Evolutionary conservation across 177 flowering plant genomes (phyloP), one percentile per base, ranked within the genome.

Genomic region (Vitis hybrid): DNA sequence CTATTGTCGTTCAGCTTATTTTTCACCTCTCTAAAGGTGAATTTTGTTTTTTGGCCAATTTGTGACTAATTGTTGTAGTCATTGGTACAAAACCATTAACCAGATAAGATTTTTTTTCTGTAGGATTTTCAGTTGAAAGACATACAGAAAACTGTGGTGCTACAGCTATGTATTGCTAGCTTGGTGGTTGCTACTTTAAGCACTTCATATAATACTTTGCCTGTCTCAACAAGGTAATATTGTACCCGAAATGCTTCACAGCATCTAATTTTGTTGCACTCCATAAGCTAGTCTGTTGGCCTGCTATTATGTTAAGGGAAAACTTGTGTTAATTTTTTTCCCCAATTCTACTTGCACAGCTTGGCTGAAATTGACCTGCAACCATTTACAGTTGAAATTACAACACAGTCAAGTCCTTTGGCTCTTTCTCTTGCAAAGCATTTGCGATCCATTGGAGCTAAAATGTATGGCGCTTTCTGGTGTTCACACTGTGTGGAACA

Each of bases 381-480:
- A 63, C 89, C 74, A 19, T 84, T 81, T 68, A 79, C 84, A 73
- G 85, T 89, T 50, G 87, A 84, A 80, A 78, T 95, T 72, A 85
- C 84, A 31, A 78, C 84, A 68, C 66, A 84, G 59, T 95, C 99
- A 63, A 90, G 85, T 73, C 87, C 96, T 67, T 76, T 84, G 22
- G 85, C 97, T 59, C 18, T 91, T 51, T 77, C 97, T 64, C 96
- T 95, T 72, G 99, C 98, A 74, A 88, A 67, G 72, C 94, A 95
- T 84, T 82, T 95, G 69, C 85, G 61, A 5, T 83, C 92, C 5
- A 74, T 90, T 14, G 99, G 99, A 65, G 98, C 99, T 65, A 93
- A 93, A 78, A 82, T 95, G 88, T 95, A 95, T 80, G 99, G 98
- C 69, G 99, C 98, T 70, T 95, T 95, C 79, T 93, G 99, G 99